Evolutionary conservation across 495 filamentous ascomycete genomes (phyloP).

Genomic region (Talaromyces wortmannii): DNA sequence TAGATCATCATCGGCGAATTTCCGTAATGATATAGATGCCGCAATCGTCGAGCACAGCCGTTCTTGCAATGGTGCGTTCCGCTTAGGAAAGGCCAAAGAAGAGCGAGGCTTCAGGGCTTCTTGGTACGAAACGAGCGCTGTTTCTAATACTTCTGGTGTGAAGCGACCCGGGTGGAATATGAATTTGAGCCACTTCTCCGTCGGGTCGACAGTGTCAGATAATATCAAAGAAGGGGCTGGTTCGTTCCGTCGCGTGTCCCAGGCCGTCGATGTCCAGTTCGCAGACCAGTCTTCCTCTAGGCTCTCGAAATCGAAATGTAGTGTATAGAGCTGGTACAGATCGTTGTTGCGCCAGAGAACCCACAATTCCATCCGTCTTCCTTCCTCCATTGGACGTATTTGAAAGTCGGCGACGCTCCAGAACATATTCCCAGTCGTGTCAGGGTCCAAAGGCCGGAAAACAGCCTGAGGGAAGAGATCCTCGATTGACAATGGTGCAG

Average conservation of each 20-base stretch:
- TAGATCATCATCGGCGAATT: constrained; percentile 53
- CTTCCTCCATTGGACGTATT: constrained; percentile 45
- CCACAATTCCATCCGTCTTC: constrained; percentile 65
- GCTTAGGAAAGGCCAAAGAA: constrained; percentile 24
- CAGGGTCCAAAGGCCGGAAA: constrained; percentile 64
- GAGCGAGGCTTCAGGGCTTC: constrained; percentile 42
- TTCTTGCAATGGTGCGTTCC: constrained; percentile 51
- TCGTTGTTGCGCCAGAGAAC: constrained; percentile 81
- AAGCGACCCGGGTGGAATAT: constrained; percentile 80
- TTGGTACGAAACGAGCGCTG: constrained; percentile 69
- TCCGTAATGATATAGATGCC: constrained; percentile 53
- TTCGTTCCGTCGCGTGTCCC: constrained; percentile 51
- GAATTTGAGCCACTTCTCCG: constrained; percentile 46
- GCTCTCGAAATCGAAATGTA: constrained; percentile 49
- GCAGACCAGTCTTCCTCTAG: constrained; percentile 53
- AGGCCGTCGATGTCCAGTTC: constrained; percentile 66
- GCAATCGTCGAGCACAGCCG: constrained; percentile 65
- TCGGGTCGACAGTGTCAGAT: constrained; percentile 54
- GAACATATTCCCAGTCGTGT: constrained; percentile 62
- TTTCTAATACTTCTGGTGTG: constrained; percentile 69
- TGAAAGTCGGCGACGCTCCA: constrained; percentile 88
- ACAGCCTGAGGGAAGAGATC: constrained; percentile 58
- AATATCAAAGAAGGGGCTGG: constrained; percentile 45
- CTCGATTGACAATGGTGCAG: constrained; percentile 53
- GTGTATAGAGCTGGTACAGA: constrained; percentile 63